phyloP scores from a whole-genome alignment of 192 early-diverging fungal species.

The Phlyctochytrium arcticum region DNA sequence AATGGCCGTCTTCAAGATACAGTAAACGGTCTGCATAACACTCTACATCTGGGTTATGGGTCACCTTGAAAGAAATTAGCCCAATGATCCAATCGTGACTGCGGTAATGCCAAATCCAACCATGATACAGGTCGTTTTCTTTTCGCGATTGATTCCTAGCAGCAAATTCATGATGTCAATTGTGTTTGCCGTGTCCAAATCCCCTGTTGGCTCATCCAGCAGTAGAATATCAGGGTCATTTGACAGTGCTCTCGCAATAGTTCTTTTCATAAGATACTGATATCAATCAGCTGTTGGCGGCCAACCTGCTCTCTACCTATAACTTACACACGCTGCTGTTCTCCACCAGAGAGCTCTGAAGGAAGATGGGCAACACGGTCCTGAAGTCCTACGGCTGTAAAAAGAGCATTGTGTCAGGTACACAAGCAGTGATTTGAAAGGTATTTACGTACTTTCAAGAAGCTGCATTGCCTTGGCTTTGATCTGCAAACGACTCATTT shows the following conservation, averaged over 20 bases:
- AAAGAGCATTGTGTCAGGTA: not conserved
- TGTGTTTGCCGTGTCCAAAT: conserved; percentile 62
- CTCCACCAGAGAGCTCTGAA: conserved; percentile 33
- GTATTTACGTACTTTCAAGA: conserved; percentile 14
- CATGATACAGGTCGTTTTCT: conserved; percentile 28
- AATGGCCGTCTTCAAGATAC: conserved; percentile 29
- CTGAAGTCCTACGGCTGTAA: conserved; percentile 24
- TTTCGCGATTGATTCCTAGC: conserved; percentile 25
- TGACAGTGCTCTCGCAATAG: conserved; percentile 81
- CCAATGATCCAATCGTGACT: not conserved
- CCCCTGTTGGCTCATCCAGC: conserved; percentile 89
- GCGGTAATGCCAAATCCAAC: not conserved
- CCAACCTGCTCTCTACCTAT: not conserved
- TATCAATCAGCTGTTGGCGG: not conserved
- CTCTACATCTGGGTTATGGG: conserved; percentile 36
- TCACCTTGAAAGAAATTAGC: conserved; percentile 24
- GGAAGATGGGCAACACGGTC: conserved; percentile 33
- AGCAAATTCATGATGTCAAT: conserved; percentile 35
- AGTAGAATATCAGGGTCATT: conserved; percentile 78
- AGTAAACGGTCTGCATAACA: conserved; percentile 33
- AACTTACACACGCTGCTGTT: conserved; percentile 37
- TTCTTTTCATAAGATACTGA: conserved; percentile 29
- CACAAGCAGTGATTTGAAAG: not conserved
- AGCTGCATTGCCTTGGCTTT: conserved; percentile 22
- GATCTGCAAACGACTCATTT: conserved; percentile 6